These are phyloP conservation scores for Spathaspora arborariae DNA, from an alignment of 805 yeast genomes.

Conservation along the genomic window DNA sequence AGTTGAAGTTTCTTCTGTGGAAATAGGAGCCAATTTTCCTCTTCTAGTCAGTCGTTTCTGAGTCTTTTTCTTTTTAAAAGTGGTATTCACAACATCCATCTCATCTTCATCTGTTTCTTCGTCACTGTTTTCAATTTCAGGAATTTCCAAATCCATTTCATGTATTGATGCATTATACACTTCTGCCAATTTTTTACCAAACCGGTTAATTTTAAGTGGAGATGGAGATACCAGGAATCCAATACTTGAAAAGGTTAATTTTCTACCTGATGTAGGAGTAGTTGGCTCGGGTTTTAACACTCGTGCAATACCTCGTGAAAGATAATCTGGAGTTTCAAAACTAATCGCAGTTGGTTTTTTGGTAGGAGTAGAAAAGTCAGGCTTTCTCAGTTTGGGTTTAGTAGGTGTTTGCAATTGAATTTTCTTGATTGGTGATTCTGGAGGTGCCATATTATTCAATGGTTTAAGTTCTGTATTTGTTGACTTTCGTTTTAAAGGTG, in stretches of 20 bases:
- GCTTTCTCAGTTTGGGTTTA: not conserved
- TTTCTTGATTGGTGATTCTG: slow-evolving; percentile 6
- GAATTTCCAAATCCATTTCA: slow-evolving; percentile 11
- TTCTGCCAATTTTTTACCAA: slow-evolving; percentile 34
- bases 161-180: slow-evolving; percentile 41
- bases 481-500: slow-evolving; percentile 28
- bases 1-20: slow-evolving; percentile 27
- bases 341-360: not conserved
- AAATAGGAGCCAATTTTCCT: slow-evolving; percentile 40
- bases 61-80: slow-evolving; percentile 33
- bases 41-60: slow-evolving; percentile 52
- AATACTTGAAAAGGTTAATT: not conserved
- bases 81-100: slow-evolving; percentile 2
- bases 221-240: slow-evolving; percentile 43
- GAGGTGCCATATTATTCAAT: slow-evolving; percentile 5
- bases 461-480: not conserved
- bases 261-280: slow-evolving; percentile 5
- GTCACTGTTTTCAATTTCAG: slow-evolving; percentile 3
- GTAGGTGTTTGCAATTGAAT: slow-evolving; percentile 6
- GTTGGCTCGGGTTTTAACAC: not conserved
- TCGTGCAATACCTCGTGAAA: not conserved
- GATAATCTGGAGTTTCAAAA: slow-evolving; percentile 9
- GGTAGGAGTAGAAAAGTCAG: not conserved
- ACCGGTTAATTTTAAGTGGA: slow-evolving; percentile 37
- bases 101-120: slow-evolving; percentile 13